Evolutionary conservation across 129 eudicot species (phyloP), one percentile per base, ranked within the genome.

Genomic region (Lonicera japonica): DNA sequence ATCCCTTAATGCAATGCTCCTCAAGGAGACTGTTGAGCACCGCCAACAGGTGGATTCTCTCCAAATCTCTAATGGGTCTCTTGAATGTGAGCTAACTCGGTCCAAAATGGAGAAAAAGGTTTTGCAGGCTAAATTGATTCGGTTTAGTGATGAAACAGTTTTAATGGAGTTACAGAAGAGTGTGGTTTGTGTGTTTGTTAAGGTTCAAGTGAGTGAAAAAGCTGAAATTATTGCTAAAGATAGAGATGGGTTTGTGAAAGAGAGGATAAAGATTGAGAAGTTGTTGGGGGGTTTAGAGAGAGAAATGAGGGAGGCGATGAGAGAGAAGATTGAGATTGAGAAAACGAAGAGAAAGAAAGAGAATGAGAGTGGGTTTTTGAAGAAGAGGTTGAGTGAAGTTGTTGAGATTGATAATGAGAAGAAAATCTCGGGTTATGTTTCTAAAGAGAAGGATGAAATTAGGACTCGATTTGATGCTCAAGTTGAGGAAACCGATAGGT

Each of bases 1-100:
- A 64, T 71, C 83, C 6, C 86, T 92, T 11, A 92, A 92, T 43
- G 61, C 70, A 11, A 69, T 70, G 84, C 78, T 92, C 57, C 71
- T 92, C 11, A 85, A 80, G 67, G 91, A 92, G 75, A 77, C 91
- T 2, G 71, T 73, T 13, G 95, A 79, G 76, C 77, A 82, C 21
- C 86, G 98, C 50, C 86, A 87, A 20, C 86, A 75, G 84, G 84
- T 92, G 14, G 90, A 78, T 19, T 72, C 87, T 11, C 59, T 88
- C 0, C 13, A 47, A 5, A 70, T 73, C 56, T 8, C 60, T 0
- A 85, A 80, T 58, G 75, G 38, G 46, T 71, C 68, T 22, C 67
- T 92, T 69, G 82, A 84, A 60, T 58, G 70, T 25, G 96, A 82
- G 75, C 59, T 92, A 38, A 78, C 68, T 66, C 78, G 72, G 69